Percentiles rank a stretch among this genome's conserved stretches.
phyloP scores from a whole-genome alignment of 176 grass and related monocot species.

The Aegilops sharonensis region DNA sequence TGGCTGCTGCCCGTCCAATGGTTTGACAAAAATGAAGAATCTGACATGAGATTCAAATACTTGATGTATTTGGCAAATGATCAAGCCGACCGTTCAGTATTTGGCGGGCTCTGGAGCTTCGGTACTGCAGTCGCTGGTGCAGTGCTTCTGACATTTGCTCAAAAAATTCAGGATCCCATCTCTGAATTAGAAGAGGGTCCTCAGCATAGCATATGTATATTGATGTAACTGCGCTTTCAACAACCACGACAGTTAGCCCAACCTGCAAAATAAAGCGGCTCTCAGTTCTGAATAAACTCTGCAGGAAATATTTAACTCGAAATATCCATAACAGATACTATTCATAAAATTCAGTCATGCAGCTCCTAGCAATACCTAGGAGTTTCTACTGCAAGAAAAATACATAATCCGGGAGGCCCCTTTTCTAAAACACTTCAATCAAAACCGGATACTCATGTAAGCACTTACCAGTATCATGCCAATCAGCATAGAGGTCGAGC shows the following conservation, averaged over 20 bases:
- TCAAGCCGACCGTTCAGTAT: slow-evolving; percentile 68
- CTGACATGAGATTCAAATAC: slow-evolving; percentile 38
- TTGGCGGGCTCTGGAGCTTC: slow-evolving; percentile 71
- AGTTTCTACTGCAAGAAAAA: background rate
- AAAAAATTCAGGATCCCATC: slow-evolving; percentile 92
- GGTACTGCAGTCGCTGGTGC: slow-evolving; percentile 81
- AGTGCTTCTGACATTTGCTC: slow-evolving; percentile 67
- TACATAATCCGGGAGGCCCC: background rate
- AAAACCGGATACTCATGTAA: background rate
- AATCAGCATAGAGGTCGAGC: slow-evolving; percentile 83
- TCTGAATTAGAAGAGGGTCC: slow-evolving; percentile 84
- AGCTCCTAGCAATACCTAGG: background rate
- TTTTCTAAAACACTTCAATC: slow-evolving; percentile 14
- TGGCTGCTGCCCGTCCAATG: background rate
- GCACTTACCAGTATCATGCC: slow-evolving; percentile 95
- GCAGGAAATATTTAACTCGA: background rate
- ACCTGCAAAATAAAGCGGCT: slow-evolving; percentile 52
- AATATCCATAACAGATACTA: background rate
- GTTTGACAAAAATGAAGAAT: slow-evolving; percentile 21
- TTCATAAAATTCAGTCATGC: background rate
- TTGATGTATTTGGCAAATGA: slow-evolving; percentile 56
- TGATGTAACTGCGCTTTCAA: slow-evolving; percentile 95
- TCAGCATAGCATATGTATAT: slow-evolving; percentile 96
- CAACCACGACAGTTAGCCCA: slow-evolving; percentile 81
- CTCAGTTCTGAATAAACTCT: background rate